Percentiles rank a stretch among this genome's conserved stretches.
These are phyloP conservation scores for Fonsecaea multimorphosa DNA, from an alignment of 2,329 filamentous ascomycete species.

Conservation along the genomic window DNA sequence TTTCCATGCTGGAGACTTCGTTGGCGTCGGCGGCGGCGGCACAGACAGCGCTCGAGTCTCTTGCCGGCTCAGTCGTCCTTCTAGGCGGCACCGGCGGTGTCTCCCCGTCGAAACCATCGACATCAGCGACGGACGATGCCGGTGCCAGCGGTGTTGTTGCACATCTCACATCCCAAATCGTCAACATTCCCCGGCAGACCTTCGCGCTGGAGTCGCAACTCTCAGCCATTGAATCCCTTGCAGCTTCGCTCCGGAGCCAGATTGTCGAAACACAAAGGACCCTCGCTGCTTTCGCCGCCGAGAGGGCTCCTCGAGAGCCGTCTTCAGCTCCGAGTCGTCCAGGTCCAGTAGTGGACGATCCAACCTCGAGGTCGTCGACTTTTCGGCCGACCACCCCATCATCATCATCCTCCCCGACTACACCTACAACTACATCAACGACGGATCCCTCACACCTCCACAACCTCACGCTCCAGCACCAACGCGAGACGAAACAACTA, in stretches of 20 bases:
- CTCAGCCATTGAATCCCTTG: conserved; percentile 36
- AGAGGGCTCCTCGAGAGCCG: not conserved
- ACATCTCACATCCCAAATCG: conserved; percentile 46
- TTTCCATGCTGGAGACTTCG: conserved; percentile 17
- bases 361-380: not conserved
- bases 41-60: conserved; percentile 24
- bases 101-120: not conserved
- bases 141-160: conserved; percentile 34
- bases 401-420: conserved; percentile 45
- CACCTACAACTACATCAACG: conserved; percentile 2
- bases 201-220: conserved; percentile 63
- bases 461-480: conserved; percentile 75
- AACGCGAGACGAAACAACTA: conserved; percentile 72
- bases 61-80: conserved; percentile 23
- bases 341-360: not conserved
- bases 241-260: conserved; percentile 17
- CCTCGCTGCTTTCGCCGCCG: not conserved
- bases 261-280: conserved; percentile 39
- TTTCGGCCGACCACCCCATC: not conserved
- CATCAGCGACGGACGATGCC: too few species aligned
- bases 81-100: conserved; percentile 19
- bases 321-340: not conserved
- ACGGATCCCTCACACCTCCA: conserved; percentile 54
- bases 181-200: conserved; percentile 62
- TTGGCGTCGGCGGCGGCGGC: conserved; percentile 13